Percentiles rank a stretch among this genome's conserved stretches.
Evolutionary conservation across 176 grass and related monocot genomes (phyloP).

Genomic region (Bromus sterilis): DNA sequence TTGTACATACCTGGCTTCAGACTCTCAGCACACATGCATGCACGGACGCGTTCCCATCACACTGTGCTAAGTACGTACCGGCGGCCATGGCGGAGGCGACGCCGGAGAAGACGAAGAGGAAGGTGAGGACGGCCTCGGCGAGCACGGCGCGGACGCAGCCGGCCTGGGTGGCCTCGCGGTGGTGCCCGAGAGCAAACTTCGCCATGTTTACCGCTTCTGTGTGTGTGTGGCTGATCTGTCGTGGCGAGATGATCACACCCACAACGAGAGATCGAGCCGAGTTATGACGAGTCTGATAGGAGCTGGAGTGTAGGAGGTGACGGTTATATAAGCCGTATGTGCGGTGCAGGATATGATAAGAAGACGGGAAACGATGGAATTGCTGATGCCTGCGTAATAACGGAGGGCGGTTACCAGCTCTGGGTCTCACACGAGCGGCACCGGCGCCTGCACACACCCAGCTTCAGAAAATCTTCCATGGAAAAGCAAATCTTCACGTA

Average conservation of each 20-base stretch:
- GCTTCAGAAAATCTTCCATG: background rate
- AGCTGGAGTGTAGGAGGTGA: background rate
- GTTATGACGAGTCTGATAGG: background rate
- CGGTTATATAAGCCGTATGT: background rate
- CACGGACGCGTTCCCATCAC: background rate
- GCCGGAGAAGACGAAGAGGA: conserved; percentile 91
- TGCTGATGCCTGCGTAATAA: background rate
- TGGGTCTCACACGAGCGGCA: background rate
- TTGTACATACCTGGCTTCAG: background rate
- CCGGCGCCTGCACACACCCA: background rate
- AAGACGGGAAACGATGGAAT: background rate
- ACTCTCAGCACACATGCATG: background rate
- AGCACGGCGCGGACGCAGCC: conserved; percentile 60
- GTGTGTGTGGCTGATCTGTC: background rate
- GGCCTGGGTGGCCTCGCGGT: conserved; percentile 47
- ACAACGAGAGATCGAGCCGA: background rate
- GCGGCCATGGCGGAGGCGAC: conserved; percentile 73
- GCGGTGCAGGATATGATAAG: background rate
- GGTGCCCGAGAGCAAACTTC: conserved; percentile 62
- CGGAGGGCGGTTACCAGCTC: background rate
- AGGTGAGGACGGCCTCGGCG: conserved; percentile 79
- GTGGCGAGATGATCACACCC: background rate
- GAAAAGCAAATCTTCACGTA: background rate
- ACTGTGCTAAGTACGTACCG: conserved; percentile 1
- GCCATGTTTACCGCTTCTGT: conserved; percentile 23